A percentile compares a stretch with the other conserved stretches of the same genome.
These are phyloP conservation scores for Gremmenia infestans DNA, from an alignment of 2,329 filamentous ascomycete species.

Conservation along the genomic window DNA sequence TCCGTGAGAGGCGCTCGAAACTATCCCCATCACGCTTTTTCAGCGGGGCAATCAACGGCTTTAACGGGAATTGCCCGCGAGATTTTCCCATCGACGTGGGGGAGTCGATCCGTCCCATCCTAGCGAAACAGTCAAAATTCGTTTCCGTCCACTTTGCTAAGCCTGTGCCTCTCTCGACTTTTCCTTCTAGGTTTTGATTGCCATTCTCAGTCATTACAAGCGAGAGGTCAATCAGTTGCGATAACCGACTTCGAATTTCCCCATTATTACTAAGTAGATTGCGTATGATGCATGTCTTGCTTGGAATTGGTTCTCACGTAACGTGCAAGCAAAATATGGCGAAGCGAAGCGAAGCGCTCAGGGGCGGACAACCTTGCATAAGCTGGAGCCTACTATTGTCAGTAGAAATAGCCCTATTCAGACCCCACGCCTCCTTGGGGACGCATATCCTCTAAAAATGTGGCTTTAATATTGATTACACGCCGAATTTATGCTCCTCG, in stretches of 20 bases:
- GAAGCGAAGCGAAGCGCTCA: not conserved
- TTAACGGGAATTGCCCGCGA: not conserved
- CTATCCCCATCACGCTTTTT: not conserved
- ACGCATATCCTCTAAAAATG: not conserved
- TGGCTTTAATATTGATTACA: constrained; percentile 8
- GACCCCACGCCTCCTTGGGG: not conserved
- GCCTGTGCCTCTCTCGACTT: too few species aligned
- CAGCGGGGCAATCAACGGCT: not conserved
- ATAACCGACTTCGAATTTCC: not conserved
- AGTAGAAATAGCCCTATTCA: not conserved
- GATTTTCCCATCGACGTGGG: too few species aligned
- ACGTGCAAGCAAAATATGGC: not conserved
- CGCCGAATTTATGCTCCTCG: constrained; percentile 6
- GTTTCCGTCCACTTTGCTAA: too few species aligned
- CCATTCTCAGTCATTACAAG: not conserved
- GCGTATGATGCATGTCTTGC: not conserved
- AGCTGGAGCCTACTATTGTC: not conserved
- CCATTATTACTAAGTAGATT: not conserved
- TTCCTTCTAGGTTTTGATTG: not conserved
- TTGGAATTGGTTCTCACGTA: not conserved
- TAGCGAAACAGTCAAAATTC: too few species aligned
- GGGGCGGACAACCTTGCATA: not conserved
- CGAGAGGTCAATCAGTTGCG: too few species aligned
- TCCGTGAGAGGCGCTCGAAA: too few species aligned
- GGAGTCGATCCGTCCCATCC: too few species aligned